Conservation (phyloP, 129 eudicot species). For the Arctium lappa region DNA sequence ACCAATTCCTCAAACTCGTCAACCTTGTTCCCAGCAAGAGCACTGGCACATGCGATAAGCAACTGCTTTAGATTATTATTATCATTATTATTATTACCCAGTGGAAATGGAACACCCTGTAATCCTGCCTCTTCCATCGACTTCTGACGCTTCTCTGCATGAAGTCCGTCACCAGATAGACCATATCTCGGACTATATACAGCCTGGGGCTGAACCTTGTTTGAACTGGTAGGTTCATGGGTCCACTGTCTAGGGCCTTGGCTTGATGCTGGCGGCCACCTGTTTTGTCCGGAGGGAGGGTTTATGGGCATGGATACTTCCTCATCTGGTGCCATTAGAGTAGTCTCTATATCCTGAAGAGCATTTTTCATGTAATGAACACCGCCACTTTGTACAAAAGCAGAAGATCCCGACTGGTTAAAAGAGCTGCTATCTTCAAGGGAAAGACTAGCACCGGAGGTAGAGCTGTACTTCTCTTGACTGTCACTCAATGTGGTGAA, state of each 20-base stretch:
- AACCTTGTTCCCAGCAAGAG: conserved; percentile 50
- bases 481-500: conserved; percentile 46
- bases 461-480: conserved; percentile 54
- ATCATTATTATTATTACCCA: not conserved
- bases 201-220: conserved; percentile 23
- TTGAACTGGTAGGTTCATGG: conserved; percentile 32
- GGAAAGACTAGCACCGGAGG: conserved; percentile 59
- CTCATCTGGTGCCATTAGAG: conserved; percentile 69
- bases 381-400: conserved; percentile 23
- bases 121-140: conserved; percentile 23
- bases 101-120: conserved; percentile 29
- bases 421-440: conserved; percentile 47
- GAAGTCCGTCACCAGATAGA: conserved; percentile 17
- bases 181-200: conserved; percentile 28
- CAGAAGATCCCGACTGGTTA: conserved; percentile 33
- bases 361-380: conserved; percentile 43
- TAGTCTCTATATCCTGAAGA: conserved; percentile 66
- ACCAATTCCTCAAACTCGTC: conserved; percentile 58
- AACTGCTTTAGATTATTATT: conserved; percentile 48
- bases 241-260: conserved; percentile 37
- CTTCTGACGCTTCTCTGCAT: conserved; percentile 32
- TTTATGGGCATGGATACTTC: conserved; percentile 35
- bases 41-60: conserved; percentile 78
- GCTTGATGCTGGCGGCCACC: conserved; percentile 38
- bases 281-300: conserved; percentile 38